Evolutionary conservation across 345 rosid species (phyloP).

Genomic region (Cardiospermum halicacabum): DNA sequence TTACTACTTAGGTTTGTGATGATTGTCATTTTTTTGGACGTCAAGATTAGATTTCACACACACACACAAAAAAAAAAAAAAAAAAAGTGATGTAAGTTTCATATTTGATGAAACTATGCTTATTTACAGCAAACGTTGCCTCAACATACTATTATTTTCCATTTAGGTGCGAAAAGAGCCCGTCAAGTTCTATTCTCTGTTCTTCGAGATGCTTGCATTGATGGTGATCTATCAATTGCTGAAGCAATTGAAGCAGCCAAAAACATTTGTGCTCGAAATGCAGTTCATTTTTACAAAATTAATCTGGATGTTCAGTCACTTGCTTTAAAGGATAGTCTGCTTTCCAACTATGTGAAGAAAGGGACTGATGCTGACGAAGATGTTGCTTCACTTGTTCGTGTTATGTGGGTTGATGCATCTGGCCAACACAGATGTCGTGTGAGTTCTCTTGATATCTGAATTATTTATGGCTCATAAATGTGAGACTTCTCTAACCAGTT

Average conservation of each 20-base stretch:
- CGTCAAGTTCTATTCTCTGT: conserved; percentile 70
- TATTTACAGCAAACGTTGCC: conserved; percentile 1
- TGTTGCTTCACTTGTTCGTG: conserved; percentile 53
- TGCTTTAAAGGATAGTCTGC: conserved; percentile 22
- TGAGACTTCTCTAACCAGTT: not conserved
- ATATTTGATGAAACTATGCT: conserved; percentile 9
- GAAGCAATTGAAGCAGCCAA: conserved; percentile 86
- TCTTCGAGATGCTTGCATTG: conserved; percentile 58
- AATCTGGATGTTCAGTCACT: conserved; percentile 17
- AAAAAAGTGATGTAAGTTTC: conserved; percentile 2
- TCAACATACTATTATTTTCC: conserved; percentile 14
- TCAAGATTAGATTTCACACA: not conserved
- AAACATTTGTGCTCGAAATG: conserved; percentile 66
- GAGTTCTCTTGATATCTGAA: conserved; percentile 24
- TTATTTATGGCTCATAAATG: conserved; percentile 4
- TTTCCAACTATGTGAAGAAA: conserved; percentile 19
- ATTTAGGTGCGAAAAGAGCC: conserved; percentile 74
- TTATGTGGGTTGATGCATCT: conserved; percentile 87
- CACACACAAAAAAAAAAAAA: not conserved
- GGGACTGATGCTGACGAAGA: conserved; percentile 25
- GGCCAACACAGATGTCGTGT: conserved; percentile 98
- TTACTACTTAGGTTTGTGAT: conserved; percentile 68
- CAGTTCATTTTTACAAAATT: conserved; percentile 69
- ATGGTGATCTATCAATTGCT: conserved; percentile 61
- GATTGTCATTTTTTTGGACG: conserved; percentile 6